phyloP scores from a whole-genome alignment of 140 eudicot species.

The Oenanthe javanica region DNA sequence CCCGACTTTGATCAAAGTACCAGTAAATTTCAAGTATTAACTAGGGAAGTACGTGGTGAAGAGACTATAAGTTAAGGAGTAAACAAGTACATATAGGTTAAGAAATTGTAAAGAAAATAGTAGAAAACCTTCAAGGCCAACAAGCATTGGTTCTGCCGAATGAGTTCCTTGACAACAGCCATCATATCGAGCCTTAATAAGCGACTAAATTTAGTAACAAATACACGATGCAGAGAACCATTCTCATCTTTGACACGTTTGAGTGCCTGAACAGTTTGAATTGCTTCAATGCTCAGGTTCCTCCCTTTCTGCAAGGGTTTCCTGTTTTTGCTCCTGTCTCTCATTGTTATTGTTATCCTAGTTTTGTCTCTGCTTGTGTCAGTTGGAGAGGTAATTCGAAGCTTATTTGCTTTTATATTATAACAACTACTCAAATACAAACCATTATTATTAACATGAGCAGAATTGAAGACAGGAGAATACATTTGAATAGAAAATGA shows the following conservation, averaged over 20 bases:
- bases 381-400: background rate
- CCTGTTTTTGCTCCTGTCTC: slow-evolving; percentile 72
- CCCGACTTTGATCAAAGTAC: too few relatives aligned
- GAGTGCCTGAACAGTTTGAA: slow-evolving; percentile 67
- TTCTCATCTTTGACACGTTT: slow-evolving; percentile 36
- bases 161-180: slow-evolving; percentile 71
- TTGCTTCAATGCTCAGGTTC: slow-evolving; percentile 67
- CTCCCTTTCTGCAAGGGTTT: slow-evolving; percentile 71
- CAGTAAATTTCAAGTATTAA: too few relatives aligned
- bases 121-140: slow-evolving; percentile 56
- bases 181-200: slow-evolving; percentile 39
- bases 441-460: background rate
- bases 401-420: background rate
- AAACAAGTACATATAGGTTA: background rate
- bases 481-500: background rate
- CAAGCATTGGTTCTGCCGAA: slow-evolving; percentile 53
- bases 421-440: background rate
- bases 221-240: background rate
- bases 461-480: background rate
- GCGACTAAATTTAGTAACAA: too few relatives aligned
- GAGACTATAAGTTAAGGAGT: too few relatives aligned
- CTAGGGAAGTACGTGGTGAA: too few relatives aligned
- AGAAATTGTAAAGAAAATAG: background rate
- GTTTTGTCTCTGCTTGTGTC: background rate
- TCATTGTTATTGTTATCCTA: slow-evolving; percentile 33